Base-by-base conservation (phyloP, 257 asterid species). In the Marsdenia floribunda region DNA sequence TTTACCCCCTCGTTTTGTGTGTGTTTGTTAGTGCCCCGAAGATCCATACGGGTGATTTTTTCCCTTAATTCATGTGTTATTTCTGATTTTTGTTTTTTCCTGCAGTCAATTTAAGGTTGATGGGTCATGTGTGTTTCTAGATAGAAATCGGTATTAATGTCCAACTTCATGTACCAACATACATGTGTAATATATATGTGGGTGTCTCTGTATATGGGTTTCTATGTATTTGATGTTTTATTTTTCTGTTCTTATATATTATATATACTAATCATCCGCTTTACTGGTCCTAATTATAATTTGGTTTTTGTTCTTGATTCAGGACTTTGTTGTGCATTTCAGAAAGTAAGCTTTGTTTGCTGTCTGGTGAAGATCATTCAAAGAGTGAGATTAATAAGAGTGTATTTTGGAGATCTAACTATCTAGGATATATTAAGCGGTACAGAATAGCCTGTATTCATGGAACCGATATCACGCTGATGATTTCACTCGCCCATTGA, bases 21-120 rank as follows among this genome's bases (percentile, higher is more conserved):
- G 24, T 35, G 40, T 29, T 33, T 52, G 15, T 18, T 57, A 57
- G 22, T 73, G 57, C 47, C 44, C 33, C 26, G 69, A 74, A 73
- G 84, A 81, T 78, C 80, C 71, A 72, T 60, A 49, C 44, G 24
- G 50, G n/a, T 44, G 69, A 18, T 73, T 68, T 68, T 54, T 12
- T 49, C 74, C 74, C 11, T 35, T 47, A 26, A 40, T 18, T 46
- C 26, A 44, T 22, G 11, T 64, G 49, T 13, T 44, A 15, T 40
- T 18, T 70, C 29, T 58, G 44, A 55, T 9, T 1, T 15, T 46
- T 16, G 8, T 74, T 22, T 38, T 11, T 11, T 65, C 37, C 18
- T 0, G 19, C 54, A 7, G 8, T 49, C 29, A 21, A 66, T 49
- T 44, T 38, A 46, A 21, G 22, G 19, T 40, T 38, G 9, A 64